A percentile compares a stretch with the other conserved stretches of the same genome.
Conservation (phyloP, 192 early-diverging fungal species). For the Nowakowskiella sp. region DNA sequence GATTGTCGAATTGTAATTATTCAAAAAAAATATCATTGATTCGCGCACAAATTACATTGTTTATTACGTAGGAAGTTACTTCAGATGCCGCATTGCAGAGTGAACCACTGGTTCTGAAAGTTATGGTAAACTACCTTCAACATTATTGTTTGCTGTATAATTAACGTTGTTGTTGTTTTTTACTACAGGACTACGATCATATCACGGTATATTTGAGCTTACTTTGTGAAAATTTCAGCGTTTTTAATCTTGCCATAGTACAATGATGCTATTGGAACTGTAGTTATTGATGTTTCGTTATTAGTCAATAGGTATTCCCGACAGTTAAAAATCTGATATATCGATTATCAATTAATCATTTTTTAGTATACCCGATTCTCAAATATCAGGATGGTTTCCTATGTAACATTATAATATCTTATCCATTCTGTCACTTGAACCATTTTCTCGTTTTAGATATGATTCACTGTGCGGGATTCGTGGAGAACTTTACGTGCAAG, state of each 20-base stretch:
- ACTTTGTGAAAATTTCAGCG: too few species aligned
- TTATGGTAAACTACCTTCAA: slow-evolving; percentile 57
- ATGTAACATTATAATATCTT: slow-evolving; percentile 34
- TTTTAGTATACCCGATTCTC: too few species aligned
- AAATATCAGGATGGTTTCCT: slow-evolving; percentile 73
- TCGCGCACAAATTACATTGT: background rate
- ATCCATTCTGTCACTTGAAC: background rate
- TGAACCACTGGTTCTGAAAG: slow-evolving; percentile 68
- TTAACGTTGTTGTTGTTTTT: too few species aligned
- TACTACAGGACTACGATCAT: too few species aligned
- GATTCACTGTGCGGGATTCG: slow-evolving; percentile 65
- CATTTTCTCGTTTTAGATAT: slow-evolving; percentile 13
- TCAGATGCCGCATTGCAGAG: slow-evolving; percentile 74
- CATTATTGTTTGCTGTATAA: background rate
- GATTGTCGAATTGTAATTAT: slow-evolving; percentile 59
- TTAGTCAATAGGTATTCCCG: slow-evolving; percentile 64
- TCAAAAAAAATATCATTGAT: background rate
- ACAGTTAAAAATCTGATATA: too few species aligned
- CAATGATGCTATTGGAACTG: slow-evolving; percentile 69
- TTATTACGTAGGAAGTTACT: slow-evolving; percentile 43
- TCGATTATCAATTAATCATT: too few species aligned
- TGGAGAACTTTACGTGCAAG: slow-evolving; percentile 64
- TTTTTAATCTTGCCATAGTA: too few species aligned
- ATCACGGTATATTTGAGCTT: too few species aligned
- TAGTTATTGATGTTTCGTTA: slow-evolving; percentile 70